A percentile compares a stretch with the other conserved stretches of the same genome.
Evolutionary conservation across 2,329 filamentous ascomycete species (phyloP).

Genomic region (Penicillium sp.): DNA sequence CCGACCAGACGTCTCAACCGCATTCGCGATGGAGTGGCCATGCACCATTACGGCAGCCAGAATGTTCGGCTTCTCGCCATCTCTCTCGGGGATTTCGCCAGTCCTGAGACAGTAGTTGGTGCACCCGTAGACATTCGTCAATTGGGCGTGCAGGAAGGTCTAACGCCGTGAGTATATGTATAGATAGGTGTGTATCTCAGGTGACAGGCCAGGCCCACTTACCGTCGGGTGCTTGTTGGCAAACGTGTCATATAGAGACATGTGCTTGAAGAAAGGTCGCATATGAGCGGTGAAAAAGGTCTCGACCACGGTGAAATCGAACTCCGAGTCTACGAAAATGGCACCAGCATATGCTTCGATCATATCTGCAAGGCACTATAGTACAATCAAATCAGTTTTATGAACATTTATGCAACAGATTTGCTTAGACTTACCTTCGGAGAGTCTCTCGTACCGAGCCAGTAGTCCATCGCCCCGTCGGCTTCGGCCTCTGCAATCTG

Average conservation of each 20-base stretch:
- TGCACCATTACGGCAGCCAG: conserved; percentile 77
- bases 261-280: conserved; percentile 76
- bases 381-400: neutral
- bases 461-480: conserved; percentile 40
- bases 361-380: conserved; percentile 71
- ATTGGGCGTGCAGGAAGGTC: conserved; percentile 65
- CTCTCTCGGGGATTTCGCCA: conserved; percentile 43
- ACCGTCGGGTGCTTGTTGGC: conserved; percentile 79
- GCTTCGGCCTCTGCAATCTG: conserved; percentile 31
- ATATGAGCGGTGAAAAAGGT: conserved; percentile 75
- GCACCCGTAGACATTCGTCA: conserved; percentile 67
- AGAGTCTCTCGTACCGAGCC: conserved; percentile 41
- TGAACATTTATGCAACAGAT: neutral
- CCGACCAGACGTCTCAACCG: conserved; percentile 60
- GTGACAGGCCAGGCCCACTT: conserved; percentile 16
- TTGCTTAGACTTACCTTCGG: conserved; percentile 39
- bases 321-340: conserved; percentile 84
- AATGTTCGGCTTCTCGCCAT: conserved; percentile 52
- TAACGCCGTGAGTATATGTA: conserved; percentile 14
- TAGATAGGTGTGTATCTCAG: too few species aligned
- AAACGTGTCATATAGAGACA: conserved; percentile 82
- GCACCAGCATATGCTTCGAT: conserved; percentile 87
- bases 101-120: conserved; percentile 51
- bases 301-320: conserved; percentile 71
- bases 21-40: conserved; percentile 62